Evolutionary conservation across 2,329 filamentous ascomycete genomes (phyloP).

Genomic region (Pyrenochaeta sp.): DNA sequence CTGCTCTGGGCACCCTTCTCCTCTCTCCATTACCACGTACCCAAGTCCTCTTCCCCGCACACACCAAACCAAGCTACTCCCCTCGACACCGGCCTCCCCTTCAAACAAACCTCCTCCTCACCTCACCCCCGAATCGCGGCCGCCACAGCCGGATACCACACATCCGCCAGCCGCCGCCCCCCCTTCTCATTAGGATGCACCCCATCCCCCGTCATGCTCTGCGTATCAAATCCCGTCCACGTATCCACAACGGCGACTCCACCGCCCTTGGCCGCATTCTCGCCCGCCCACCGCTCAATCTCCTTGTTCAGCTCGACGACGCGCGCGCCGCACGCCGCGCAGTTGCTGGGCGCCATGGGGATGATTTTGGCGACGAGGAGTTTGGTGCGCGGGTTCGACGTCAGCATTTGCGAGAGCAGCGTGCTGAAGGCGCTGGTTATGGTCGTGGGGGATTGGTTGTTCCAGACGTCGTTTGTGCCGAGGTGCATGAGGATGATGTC

Average conservation of each 20-base stretch:
- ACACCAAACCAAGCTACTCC: no score
- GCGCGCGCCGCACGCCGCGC: conserved; percentile 9
- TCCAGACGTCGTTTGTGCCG: conserved; percentile 52
- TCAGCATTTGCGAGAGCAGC: conserved; percentile 52
- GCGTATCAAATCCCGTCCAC: conserved; percentile 26
- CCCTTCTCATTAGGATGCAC: conserved; percentile 34
- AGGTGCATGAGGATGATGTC: conserved; percentile 55
- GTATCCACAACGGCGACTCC: conserved; percentile 28
- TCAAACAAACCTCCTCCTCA: no score
- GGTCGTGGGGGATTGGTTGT: conserved; percentile 29
- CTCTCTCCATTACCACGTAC: no score
- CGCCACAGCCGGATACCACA: conserved; percentile 18
- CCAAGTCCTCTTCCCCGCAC: no score
- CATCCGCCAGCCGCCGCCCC: conserved; percentile 18
- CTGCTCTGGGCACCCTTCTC: no score
- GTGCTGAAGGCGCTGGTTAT: conserved; percentile 45
- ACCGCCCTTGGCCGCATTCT: conserved; percentile 10
- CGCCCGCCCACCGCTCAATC: conserved; percentile 23
- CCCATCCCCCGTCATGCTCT: conserved; percentile 30
- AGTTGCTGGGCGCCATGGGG: conserved; percentile 15
- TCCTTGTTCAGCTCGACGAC: conserved; percentile 26
- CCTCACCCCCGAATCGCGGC: conserved; percentile 8
- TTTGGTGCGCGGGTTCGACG: conserved; percentile 47
- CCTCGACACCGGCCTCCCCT: no score
- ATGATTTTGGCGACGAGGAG: conserved; percentile 39